Evolutionary conservation across 2,329 filamentous ascomycete genomes (phyloP).

Genomic region (Pyricularia sp.): DNA sequence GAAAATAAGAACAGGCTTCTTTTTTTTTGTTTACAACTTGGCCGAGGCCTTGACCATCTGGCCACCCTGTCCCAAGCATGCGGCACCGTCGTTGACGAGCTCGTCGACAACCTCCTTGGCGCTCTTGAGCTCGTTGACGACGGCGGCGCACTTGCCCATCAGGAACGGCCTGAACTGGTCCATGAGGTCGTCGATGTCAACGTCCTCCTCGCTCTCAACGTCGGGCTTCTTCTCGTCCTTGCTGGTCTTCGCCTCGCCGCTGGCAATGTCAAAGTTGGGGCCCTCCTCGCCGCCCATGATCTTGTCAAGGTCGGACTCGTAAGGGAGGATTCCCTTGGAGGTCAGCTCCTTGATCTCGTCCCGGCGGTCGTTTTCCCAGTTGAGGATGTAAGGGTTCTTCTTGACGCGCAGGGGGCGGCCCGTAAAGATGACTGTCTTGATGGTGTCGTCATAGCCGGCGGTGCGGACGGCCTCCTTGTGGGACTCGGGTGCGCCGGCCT

Average conservation of each 20-base stretch:
- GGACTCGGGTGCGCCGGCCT: constrained; percentile 85
- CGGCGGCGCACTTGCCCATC: constrained; percentile 95
- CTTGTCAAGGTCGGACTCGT: constrained; percentile 89
- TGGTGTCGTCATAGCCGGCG: constrained; percentile 86
- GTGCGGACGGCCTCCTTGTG: constrained; percentile 96
- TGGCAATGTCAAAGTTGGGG: constrained; percentile 58
- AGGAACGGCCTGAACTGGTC: constrained; percentile 86
- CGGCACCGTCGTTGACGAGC: constrained; percentile 75
- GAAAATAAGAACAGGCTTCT: not conserved
- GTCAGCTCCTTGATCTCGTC: constrained; percentile 91
- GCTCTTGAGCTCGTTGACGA: constrained; percentile 84
- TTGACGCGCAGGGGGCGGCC: constrained; percentile 89
- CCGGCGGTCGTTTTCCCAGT: constrained; percentile 91
- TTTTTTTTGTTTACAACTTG: constrained; percentile 48
- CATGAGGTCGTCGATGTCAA: constrained; percentile 72
- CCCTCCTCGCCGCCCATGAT: constrained; percentile 54
- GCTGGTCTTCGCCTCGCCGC: constrained; percentile 47
- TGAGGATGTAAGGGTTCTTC: constrained; percentile 84
- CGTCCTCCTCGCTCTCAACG: constrained; percentile 40
- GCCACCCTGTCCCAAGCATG: constrained; percentile 58
- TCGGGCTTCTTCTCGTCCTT: constrained; percentile 58
- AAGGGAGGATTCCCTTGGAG: constrained; percentile 80
- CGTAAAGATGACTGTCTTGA: constrained; percentile 97
- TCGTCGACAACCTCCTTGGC: constrained; percentile 93
- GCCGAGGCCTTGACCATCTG: constrained; percentile 45